Evolutionary conservation across 768 basidiomycete species (phyloP).

Genomic region (Boletus fagicola): DNA sequence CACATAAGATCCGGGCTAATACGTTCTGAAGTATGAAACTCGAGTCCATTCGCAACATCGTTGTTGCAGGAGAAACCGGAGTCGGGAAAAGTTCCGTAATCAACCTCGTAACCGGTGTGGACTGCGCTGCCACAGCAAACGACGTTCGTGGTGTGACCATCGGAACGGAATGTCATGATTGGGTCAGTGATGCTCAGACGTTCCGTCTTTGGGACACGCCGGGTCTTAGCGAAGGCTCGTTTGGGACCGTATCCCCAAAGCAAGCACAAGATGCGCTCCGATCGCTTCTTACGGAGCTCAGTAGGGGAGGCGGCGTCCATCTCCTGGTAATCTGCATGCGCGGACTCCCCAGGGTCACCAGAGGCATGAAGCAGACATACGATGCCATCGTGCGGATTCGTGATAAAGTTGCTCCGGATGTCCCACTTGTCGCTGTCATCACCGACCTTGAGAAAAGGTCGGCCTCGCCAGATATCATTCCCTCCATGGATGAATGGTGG

Average conservation of each 20-base stretch:
- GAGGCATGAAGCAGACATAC: conserved; percentile 29
- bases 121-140: conserved; percentile 22
- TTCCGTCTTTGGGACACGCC: conserved; percentile 34
- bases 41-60: conserved; percentile 27
- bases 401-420: conserved; percentile 13
- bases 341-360: conserved; percentile 25
- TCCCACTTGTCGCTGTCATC: conserved; percentile 28
- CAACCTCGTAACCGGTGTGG: conserved; percentile 28
- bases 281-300: conserved; percentile 25
- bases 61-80: conserved; percentile 30
- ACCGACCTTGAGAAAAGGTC: conserved; percentile 36
- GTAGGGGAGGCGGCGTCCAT: conserved; percentile 21
- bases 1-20: conserved; percentile 6
- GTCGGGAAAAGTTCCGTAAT: conserved; percentile 33
- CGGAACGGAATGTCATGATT: conserved; percentile 19
- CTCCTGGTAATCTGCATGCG: conserved; percentile 30
- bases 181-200: conserved; percentile 13
- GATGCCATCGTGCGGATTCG: conserved; percentile 22
- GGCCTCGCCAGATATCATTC: conserved; percentile 10
- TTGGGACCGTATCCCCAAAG: conserved; percentile 22
- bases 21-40: conserved; percentile 4
- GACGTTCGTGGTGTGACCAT: conserved; percentile 26
- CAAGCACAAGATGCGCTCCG: conserved; percentile 26
- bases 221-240: conserved; percentile 31
- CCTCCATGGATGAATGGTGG: conserved; percentile 42